These are phyloP conservation scores for Conticribra weissflogii DNA, from an alignment of 108 stramenopile species.

Conservation along the genomic window DNA sequence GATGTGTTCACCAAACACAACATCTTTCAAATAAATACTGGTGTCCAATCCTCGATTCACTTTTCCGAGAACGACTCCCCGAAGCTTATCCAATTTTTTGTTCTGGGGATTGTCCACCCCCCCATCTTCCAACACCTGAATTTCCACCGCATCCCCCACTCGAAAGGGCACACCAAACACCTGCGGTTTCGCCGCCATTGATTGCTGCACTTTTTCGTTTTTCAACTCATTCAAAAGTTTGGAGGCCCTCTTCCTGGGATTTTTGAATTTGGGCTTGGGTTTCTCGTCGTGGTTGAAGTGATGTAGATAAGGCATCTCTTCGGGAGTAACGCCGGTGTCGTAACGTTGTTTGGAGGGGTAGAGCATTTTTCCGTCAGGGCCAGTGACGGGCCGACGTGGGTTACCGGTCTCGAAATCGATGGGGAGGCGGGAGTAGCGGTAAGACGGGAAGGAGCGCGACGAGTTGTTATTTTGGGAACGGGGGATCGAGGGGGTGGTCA, in stretches of 20 bases:
- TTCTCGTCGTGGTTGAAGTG: conserved; percentile 20
- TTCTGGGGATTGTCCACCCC: conserved; percentile 62
- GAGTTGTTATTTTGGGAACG: conserved; percentile 29
- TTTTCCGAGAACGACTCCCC: conserved; percentile 81
- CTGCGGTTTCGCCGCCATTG: conserved; percentile 56
- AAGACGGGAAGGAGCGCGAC: conserved; percentile 29
- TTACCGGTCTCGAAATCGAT: conserved; percentile 4
- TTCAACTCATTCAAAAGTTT: conserved; percentile 69
- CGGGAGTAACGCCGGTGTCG: conserved; percentile 39
- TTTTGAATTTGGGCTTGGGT: conserved; percentile 73
- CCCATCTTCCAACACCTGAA: conserved; percentile 65
- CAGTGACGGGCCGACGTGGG: conserved; percentile 13
- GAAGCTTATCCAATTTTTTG: conserved; percentile 63
- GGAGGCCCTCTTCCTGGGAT: conserved; percentile 79
- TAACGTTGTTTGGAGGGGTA: conserved; percentile 47
- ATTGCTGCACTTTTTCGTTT: conserved; percentile 55
- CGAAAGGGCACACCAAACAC: conserved; percentile 61
- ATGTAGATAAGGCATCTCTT: conserved; percentile 48
- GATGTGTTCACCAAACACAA: conserved; percentile 75
- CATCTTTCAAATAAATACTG: conserved; percentile 73
- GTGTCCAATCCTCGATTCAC: conserved; percentile 70
- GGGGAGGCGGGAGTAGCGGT: conserved; percentile 21
- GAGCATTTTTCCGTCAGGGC: conserved; percentile 32
- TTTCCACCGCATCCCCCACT: conserved; percentile 84
- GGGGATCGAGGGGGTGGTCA: conserved; percentile 15